Base-by-base conservation (phyloP, 1,284 basidiomycete species). In the Puccinia coronata region DNA sequence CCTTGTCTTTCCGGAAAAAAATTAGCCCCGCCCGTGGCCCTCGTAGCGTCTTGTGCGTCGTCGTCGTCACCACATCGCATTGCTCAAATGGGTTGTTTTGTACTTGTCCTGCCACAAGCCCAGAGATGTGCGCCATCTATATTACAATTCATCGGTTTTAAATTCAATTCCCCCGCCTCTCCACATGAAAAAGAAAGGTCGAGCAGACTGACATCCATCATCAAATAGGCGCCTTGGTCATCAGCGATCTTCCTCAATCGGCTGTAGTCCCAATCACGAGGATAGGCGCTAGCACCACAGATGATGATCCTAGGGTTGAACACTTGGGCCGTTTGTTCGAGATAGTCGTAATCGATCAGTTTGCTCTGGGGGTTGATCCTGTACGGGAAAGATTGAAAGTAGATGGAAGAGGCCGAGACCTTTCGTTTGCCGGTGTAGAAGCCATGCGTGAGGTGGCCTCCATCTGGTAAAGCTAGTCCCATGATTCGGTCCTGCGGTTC, bases 361-460 rank as follows among this genome's bases (percentile, higher is more conserved):
- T 97, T 93, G 82, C 92, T 94, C 80, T 90, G 87, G 74, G 92
- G 91, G 86, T 92, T 90, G 84, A 99, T 93, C 82, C 90, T 91
- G 87, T 99, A 99, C 72, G 97, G 97, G 87, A 98, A 90, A 67
- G 96, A 98, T 88, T 99, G 96, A 92, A 99, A 99, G 90, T 99
- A 99, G 89, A 99, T 98, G 25, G 96, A 98, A 57, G 96, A 99
- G 36, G 97, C 95, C 76, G 96, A 98, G 91, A 99, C 99, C 89
- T 99, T 99, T 90, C 98, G 97, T 89, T 98, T 98, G 83, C 95
- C 95, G 83, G 96, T 98, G 88, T 98, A 98, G 90, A 97, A 97
- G 55, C 96, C 96, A 87, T 98, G 96, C 59, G 96, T 98, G 84
- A 99, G 90, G 88, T 99, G 97, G 82, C 97, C 97, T 87, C 97